Evolutionary conservation across 2,329 filamentous ascomycete species (phyloP), one percentile per base, ranked within the genome.

Genomic region (Fusarium caatingaense): DNA sequence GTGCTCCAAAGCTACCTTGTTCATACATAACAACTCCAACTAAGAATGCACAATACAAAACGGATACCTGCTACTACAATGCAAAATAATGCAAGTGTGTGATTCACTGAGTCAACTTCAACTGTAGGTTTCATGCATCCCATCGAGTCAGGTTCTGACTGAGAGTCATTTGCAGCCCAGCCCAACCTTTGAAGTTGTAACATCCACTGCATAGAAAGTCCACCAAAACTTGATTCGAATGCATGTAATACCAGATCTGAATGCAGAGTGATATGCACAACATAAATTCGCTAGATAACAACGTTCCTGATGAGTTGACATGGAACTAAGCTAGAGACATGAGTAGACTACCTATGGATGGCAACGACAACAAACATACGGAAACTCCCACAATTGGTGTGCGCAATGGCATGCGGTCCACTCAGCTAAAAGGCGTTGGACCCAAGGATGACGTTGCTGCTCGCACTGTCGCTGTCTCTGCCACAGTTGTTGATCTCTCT

Each of bases 211-310:
- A 37, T 34, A 34, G 28, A 32, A 37, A 30, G 41, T 45, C 51
- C 51, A 48, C 53, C 54, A 53, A 53, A 53, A 53, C 32, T 42
- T 53, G 49, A 18, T 59, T 54, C 28, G 37, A 50, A 64, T 67
- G 63, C 68, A 73, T 50, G 66, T 49, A 66, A 61, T 66, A 62
- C 49, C 45, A 66, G 68, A 68, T 69, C 69, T 65, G 40, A 49
- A 64, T 72, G 69, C 66, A 72, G 57, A 74, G 70, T 46, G 45
- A 66, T 56, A 73, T 72, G 71, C 71, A 73, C 69, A 73, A 74
- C 71, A 73, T 72, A 66, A 64, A 64, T 57, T 59, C 54, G 55
- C 56, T 69, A 41, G 54, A 66, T 16, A 27, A 21, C 32, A 55
- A 53, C 53, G 45, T 45, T 56, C 53, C 45, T 32, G 34, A 37